phyloP scores from a whole-genome alignment of 495 filamentous ascomycete species.

The Cenococcum geophilum region DNA sequence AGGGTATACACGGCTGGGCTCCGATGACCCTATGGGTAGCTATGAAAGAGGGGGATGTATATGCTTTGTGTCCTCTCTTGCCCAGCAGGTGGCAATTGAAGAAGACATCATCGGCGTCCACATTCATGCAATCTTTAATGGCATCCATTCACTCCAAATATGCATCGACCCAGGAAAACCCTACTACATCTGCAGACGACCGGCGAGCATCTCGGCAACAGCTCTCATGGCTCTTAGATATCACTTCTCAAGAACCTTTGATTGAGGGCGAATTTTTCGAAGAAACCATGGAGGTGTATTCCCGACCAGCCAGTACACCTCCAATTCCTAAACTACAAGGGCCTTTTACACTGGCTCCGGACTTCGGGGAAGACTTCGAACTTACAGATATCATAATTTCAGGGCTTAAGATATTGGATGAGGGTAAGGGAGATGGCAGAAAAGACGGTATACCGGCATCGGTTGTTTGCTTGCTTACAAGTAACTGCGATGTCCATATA shows the following conservation, averaged over 20 bases:
- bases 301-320: constrained; percentile 63
- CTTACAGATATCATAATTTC: constrained; percentile 57
- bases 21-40: constrained; percentile 89
- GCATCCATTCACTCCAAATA: constrained; percentile 63
- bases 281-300: constrained; percentile 54
- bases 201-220: constrained; percentile 63
- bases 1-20: constrained; percentile 71
- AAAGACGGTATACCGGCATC: constrained; percentile 41
- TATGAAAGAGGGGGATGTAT: constrained; percentile 81
- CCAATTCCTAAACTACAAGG: constrained; percentile 75
- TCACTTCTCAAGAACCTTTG: constrained; percentile 69
- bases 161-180: constrained; percentile 54
- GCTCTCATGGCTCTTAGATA: constrained; percentile 72
- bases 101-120: constrained; percentile 58
- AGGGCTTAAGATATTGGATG: constrained; percentile 46
- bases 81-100: constrained; percentile 64
- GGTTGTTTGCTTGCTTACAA: constrained; percentile 68
- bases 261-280: constrained; percentile 39
- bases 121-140: constrained; percentile 68
- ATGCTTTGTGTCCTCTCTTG: constrained; percentile 81
- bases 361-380: constrained; percentile 61
- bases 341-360: constrained; percentile 62
- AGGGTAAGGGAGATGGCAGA: constrained; percentile 53
- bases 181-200: constrained; percentile 47
- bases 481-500: constrained; percentile 64